Evolutionary conservation across 179 eudicot species (phyloP).

Genomic region (Heliamphora pulchella): DNA sequence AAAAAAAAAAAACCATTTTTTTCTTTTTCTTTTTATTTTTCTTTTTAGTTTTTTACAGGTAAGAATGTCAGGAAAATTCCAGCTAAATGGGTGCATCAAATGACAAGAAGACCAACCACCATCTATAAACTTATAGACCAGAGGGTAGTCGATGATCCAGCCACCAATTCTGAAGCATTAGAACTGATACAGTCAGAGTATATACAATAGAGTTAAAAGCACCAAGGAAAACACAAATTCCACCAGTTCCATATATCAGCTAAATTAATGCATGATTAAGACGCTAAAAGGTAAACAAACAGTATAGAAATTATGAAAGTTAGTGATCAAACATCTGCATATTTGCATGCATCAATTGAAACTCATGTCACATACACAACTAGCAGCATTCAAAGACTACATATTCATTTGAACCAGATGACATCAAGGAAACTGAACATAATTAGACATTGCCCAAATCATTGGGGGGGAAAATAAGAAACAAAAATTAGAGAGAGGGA

Average conservation of each 20-base stretch:
- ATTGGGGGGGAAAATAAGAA: neutral
- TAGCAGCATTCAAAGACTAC: neutral
- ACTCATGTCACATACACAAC: neutral
- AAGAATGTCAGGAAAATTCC: too few species aligned
- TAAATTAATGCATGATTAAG: neutral
- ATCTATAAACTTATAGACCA: neutral
- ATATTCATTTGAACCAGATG: neutral
- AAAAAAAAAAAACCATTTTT: neutral
- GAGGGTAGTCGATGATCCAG: conserved; percentile 5
- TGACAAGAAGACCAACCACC: conserved; percentile 7
- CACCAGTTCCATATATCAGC: neutral
- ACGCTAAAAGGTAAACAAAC: neutral
- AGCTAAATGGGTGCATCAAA: neutral
- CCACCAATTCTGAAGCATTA: neutral
- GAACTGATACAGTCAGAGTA: neutral
- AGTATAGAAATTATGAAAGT: neutral
- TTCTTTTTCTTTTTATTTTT: too few species aligned
- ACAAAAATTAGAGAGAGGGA: neutral
- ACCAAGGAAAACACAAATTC: neutral
- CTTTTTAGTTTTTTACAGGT: too few species aligned
- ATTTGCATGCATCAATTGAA: neutral
- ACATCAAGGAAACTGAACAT: neutral
- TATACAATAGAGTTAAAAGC: neutral
- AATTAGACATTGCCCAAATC: neutral
- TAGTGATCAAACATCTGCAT: neutral